phyloP scores from a whole-genome alignment of 2,329 filamentous ascomycete species.

The Pseudogymnoascus sp. region DNA sequence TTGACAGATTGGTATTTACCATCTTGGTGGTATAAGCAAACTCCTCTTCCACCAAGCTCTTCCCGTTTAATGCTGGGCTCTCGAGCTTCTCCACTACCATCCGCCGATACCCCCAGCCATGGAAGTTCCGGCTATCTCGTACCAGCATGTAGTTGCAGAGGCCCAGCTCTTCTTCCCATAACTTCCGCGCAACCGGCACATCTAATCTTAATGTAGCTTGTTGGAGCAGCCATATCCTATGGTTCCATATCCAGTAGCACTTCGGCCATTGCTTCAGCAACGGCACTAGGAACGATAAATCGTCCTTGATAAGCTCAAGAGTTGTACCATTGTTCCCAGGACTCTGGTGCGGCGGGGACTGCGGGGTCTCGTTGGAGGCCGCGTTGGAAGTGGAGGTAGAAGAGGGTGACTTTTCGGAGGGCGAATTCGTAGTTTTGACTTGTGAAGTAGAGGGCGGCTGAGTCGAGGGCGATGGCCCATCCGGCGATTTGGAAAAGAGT shows the following conservation, averaged over 20 bases:
- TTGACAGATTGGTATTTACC: slow-evolving; percentile 78
- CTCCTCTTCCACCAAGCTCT: slow-evolving; percentile 68
- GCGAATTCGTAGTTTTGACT: slow-evolving; percentile 52
- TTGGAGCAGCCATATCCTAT: slow-evolving; percentile 76
- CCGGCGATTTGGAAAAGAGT: slow-evolving; percentile 47
- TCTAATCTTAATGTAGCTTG: slow-evolving; percentile 61
- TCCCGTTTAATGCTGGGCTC: slow-evolving; percentile 41
- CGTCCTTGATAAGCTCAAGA: slow-evolving; percentile 55
- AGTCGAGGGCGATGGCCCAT: slow-evolving; percentile 46
- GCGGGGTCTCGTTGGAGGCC: slow-evolving; percentile 45
- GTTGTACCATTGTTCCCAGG: slow-evolving; percentile 47
- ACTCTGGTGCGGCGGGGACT: slow-evolving; percentile 38
- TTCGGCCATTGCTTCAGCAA: slow-evolving; percentile 83
- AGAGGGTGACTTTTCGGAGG: slow-evolving; percentile 50
- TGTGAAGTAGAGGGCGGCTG: slow-evolving; percentile 46
- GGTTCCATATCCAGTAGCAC: slow-evolving; percentile 99
- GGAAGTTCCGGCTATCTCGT: slow-evolving; percentile 84
- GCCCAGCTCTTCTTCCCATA: slow-evolving; percentile 80
- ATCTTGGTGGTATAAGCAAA: slow-evolving; percentile 87
- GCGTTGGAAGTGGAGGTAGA: slow-evolving; percentile 49
- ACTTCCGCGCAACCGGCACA: slow-evolving; percentile 43
- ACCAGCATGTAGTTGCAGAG: slow-evolving; percentile 82
- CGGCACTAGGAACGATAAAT: slow-evolving; percentile 76
- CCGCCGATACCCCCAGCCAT: slow-evolving; percentile 89
- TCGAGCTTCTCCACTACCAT: slow-evolving; percentile 72